Percentiles rank a stretch among this genome's conserved stretches.
These are phyloP conservation scores for Evernia prunastri DNA, from an alignment of 495 filamentous ascomycete genomes.

Conservation along the genomic window DNA sequence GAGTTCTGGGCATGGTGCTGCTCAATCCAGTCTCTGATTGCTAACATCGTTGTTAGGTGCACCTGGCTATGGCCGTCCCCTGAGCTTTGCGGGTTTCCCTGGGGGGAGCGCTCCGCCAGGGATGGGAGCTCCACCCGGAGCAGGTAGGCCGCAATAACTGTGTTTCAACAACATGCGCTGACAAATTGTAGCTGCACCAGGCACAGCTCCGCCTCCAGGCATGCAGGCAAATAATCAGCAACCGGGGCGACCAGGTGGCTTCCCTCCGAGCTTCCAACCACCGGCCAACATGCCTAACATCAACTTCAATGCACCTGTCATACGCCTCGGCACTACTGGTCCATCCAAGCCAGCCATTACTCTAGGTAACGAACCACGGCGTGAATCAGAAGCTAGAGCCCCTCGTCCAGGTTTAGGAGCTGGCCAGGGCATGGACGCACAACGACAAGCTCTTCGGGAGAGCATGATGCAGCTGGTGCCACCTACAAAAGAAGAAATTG, in stretches of 20 bases:
- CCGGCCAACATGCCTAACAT: constrained; percentile 93
- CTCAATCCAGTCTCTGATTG: constrained; percentile 8
- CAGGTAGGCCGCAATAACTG: constrained; percentile 55
- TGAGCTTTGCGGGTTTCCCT: constrained; percentile 66
- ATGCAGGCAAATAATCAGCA: constrained; percentile 63
- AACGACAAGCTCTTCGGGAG: constrained; percentile 64
- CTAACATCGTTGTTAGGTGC: constrained; percentile 31
- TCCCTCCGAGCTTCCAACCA: constrained; percentile 80
- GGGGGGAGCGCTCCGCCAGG: constrained; percentile 52
- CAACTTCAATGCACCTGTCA: constrained; percentile 96
- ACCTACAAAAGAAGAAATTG: constrained; percentile 82
- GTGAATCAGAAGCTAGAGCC: constrained; percentile 45
- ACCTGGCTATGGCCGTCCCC: constrained; percentile 62
- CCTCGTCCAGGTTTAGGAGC: constrained; percentile 62
- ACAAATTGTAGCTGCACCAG: constrained; percentile 69
- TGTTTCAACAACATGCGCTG: constrained; percentile 13
- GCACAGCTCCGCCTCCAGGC: constrained; percentile 69
- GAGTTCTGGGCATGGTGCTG: constrained; percentile 13
- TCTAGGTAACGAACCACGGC: constrained; percentile 36
- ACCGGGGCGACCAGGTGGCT: constrained; percentile 65
- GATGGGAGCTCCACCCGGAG: constrained; percentile 72
- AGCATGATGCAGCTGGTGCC: constrained; percentile 72
- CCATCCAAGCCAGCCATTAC: constrained; percentile 59
- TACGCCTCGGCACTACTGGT: constrained; percentile 72
- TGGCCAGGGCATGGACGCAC: constrained; percentile 56